A percentile compares a stretch with the other conserved stretches of the same genome.
Evolutionary conservation across 805 yeast species (phyloP).

Genomic region (Saccharomycopsis fodiens): DNA sequence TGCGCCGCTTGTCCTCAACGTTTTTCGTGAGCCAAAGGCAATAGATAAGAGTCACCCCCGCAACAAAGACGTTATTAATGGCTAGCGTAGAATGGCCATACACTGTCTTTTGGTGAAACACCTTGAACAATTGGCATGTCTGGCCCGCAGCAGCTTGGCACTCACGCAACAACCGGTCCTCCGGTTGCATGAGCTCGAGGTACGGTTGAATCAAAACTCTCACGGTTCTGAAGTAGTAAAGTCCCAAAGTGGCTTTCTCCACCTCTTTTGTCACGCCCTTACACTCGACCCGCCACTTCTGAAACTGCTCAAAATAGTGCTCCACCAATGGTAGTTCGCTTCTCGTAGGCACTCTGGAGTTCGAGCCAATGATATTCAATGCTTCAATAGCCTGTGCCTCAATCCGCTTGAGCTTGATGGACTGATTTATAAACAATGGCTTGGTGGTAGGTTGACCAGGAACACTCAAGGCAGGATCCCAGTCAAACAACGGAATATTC

Average conservation of each 20-base stretch:
- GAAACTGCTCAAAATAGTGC: constrained; percentile 44
- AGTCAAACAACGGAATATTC: constrained; percentile 43
- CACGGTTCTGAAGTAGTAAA: constrained; percentile 54
- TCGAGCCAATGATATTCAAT: constrained; percentile 32
- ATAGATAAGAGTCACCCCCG: constrained; percentile 60
- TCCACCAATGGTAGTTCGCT: constrained; percentile 44
- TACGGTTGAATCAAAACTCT: constrained; percentile 58
- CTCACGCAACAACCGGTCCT: constrained; percentile 50
- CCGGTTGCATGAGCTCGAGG: constrained; percentile 52
- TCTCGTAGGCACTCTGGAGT: constrained; percentile 20
- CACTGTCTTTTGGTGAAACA: constrained; percentile 54
- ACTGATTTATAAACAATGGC: constrained; percentile 46
- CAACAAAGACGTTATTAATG: constrained; percentile 59
- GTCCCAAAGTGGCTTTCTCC: constrained; percentile 51
- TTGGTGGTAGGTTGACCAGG: constrained; percentile 22
- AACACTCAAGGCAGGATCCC: constrained; percentile 32
- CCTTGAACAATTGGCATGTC: constrained; percentile 55
- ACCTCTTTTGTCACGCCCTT: constrained; percentile 38
- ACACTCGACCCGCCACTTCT: constrained; percentile 51
- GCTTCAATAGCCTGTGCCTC: constrained; percentile 54
- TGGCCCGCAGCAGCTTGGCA: constrained; percentile 71
- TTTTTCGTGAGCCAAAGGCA: constrained; percentile 63
- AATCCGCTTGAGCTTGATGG: constrained; percentile 47
- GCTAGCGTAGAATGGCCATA: constrained; percentile 60
- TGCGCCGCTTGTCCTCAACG: constrained; percentile 48